phyloP scores from a whole-genome alignment of 805 yeast genomes.

The Ogataea saltuana region DNA sequence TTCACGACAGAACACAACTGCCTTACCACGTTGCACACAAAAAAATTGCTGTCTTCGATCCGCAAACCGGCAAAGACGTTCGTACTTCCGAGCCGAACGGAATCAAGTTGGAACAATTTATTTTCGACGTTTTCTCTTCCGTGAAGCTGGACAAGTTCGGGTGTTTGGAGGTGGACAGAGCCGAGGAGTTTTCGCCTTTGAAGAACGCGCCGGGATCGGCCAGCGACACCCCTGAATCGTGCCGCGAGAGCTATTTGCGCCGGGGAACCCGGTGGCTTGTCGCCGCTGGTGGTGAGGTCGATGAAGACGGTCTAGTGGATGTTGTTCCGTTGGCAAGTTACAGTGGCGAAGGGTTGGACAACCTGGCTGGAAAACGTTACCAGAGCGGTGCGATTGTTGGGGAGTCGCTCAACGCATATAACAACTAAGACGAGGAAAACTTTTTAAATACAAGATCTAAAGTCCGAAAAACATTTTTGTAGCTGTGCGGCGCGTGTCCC shows the following conservation, averaged over 20 bases:
- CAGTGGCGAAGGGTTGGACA: constrained; percentile 67
- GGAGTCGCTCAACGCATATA: no score
- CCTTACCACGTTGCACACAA: constrained; percentile 96
- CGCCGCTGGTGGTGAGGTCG: constrained; percentile 29
- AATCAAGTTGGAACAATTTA: constrained; percentile 92
- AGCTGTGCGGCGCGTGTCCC: no score
- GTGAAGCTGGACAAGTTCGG: constrained; percentile 76
- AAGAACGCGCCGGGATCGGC: constrained; percentile 86
- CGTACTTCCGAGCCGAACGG: constrained; percentile 86
- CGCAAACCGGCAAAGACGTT: constrained; percentile 43
- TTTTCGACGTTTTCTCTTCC: constrained; percentile 90
- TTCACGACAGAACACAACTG: constrained; percentile 57
- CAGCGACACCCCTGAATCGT: constrained; percentile 83
- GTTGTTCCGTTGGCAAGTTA: constrained; percentile 77
- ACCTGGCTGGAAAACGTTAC: constrained; percentile 24
- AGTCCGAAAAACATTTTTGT: no score
- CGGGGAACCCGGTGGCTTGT: constrained; percentile 75
- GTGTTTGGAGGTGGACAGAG: constrained; percentile 85
- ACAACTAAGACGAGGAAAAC: no score
- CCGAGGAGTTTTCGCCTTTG: constrained; percentile 87
- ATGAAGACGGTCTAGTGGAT: constrained; percentile 55
- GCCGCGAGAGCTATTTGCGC: constrained; percentile 60
- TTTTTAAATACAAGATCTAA: no score
- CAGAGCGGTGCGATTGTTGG: constrained; percentile 7
- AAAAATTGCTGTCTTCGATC: constrained; percentile 63